A percentile compares a stretch with the other conserved stretches of the same genome.
Conservation (phyloP, 306 rosid species). For the Canavalia ensiformis region DNA sequence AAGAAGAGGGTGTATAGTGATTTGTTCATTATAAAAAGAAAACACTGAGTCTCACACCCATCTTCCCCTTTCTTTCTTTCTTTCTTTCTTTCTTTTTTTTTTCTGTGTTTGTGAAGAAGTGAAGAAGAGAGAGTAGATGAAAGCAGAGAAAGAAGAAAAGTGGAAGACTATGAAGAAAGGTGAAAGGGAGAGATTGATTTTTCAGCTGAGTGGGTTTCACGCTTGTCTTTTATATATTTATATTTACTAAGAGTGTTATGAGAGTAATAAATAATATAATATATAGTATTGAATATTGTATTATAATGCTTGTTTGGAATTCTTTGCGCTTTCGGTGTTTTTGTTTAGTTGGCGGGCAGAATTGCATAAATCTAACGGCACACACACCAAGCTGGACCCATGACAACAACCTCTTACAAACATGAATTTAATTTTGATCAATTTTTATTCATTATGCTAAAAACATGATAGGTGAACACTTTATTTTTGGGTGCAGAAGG, state of each 20-base stretch:
- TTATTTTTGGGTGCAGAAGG: too few relatives aligned
- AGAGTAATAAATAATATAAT: background rate
- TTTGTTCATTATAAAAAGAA: conserved; percentile 62
- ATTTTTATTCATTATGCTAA: conserved; percentile 1
- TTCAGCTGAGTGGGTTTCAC: conserved; percentile 71
- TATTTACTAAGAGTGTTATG: background rate
- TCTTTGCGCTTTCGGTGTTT: conserved; percentile 84
- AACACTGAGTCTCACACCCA: conserved; percentile 57
- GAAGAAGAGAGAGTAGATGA: conserved; percentile 39
- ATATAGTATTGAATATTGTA: background rate
- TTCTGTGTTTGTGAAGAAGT: conserved; percentile 45
- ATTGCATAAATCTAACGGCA: conserved; percentile 63
- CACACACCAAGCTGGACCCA: conserved; percentile 81
- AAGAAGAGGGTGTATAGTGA: conserved; percentile 65
- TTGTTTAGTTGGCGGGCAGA: conserved; percentile 76
- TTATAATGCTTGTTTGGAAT: conserved; percentile 37
- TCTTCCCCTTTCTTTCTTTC: conserved; percentile 9
- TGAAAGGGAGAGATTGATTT: conserved; percentile 44
- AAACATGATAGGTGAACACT: too few relatives aligned
- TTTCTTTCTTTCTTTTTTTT: conserved; percentile 17
- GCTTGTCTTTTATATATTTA: conserved; percentile 74
- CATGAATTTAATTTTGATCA: conserved; percentile 31
- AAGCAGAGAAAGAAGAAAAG: conserved; percentile 34
- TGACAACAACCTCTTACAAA: conserved; percentile 62
- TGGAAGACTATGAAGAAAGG: conserved; percentile 15